Evolutionary conservation across 2,329 filamentous ascomycete genomes (phyloP).

Genomic region (Teratosphaeria viscida): DNA sequence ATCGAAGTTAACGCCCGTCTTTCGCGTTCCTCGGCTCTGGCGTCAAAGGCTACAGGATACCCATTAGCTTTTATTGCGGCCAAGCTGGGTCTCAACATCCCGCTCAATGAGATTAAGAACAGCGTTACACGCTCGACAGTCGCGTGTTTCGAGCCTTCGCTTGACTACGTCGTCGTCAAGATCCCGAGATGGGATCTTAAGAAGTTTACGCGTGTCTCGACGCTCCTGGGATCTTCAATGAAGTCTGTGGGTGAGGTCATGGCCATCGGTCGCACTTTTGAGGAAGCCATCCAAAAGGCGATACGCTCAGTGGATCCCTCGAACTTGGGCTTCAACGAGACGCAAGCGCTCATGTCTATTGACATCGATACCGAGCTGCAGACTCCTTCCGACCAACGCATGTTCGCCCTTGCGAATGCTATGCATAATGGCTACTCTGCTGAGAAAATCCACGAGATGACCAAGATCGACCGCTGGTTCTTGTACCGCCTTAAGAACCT

Average conservation of each 20-base stretch:
- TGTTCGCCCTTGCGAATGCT: slow-evolving; percentile 95
- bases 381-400: slow-evolving; percentile 90
- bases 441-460: slow-evolving; percentile 96
- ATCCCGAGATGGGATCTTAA: slow-evolving; percentile 98
- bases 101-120: slow-evolving; percentile 92
- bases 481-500: slow-evolving; percentile 81
- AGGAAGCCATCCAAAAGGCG: slow-evolving; percentile 97
- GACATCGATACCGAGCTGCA: slow-evolving; percentile 94
- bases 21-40: slow-evolving; percentile 86
- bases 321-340: slow-evolving; percentile 91
- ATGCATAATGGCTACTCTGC: slow-evolving; percentile 92
- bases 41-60: slow-evolving; percentile 95
- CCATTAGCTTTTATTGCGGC: slow-evolving; percentile 93
- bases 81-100: slow-evolving; percentile 89
- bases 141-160: slow-evolving; percentile 94
- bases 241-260: slow-evolving; percentile 99
- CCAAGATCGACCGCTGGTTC: slow-evolving; percentile 99
- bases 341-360: slow-evolving; percentile 81
- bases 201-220: slow-evolving; percentile 96
- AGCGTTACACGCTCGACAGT: slow-evolving; percentile 91
- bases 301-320: slow-evolving; percentile 91
- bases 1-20: slow-evolving; percentile 98
- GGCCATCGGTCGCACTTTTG: slow-evolving; percentile 92
- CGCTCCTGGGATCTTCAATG: slow-evolving; percentile 93
- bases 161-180: slow-evolving; percentile 98